phyloP scores from a whole-genome alignment of 2,329 filamentous ascomycete genomes.

The Fusarium lateritium region DNA sequence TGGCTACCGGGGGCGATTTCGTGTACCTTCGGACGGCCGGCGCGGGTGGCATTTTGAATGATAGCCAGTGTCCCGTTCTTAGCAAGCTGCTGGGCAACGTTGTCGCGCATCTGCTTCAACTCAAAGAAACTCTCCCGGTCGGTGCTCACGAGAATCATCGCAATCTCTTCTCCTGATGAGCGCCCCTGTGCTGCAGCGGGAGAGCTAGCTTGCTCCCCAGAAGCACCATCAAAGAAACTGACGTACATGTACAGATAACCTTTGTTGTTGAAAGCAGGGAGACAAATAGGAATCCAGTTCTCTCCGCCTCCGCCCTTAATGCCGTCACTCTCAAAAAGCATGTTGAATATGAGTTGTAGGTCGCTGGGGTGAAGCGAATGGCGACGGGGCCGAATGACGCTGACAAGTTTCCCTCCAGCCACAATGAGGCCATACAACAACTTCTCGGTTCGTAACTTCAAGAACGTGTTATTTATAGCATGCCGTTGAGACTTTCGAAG shows the following conservation, averaged over 20 bases:
- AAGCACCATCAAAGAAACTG: slow-evolving; percentile 82
- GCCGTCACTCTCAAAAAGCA: slow-evolving; percentile 96
- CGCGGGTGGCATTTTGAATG: slow-evolving; percentile 79
- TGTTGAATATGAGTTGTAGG: slow-evolving; percentile 97
- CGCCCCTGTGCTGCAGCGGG: slow-evolving; percentile 73
- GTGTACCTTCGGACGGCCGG: slow-evolving; percentile 78
- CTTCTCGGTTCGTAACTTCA: slow-evolving; percentile 82
- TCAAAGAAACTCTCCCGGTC: slow-evolving; percentile 96
- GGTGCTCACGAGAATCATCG: slow-evolving; percentile 91
- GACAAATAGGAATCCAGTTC: slow-evolving; percentile 96
- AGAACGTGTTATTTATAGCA: slow-evolving; percentile 87
- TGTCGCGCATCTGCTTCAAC: slow-evolving; percentile 80
- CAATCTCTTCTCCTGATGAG: slow-evolving; percentile 83
- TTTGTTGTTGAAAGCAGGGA: slow-evolving; percentile 96
- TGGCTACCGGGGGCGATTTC: slow-evolving; percentile 86
- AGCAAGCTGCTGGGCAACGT: slow-evolving; percentile 77
- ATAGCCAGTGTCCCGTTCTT: slow-evolving; percentile 81
- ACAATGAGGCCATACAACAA: slow-evolving; percentile 95
- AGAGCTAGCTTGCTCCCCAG: slow-evolving; percentile 59
- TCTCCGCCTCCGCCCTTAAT: slow-evolving; percentile 93
- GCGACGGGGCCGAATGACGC: slow-evolving; percentile 92
- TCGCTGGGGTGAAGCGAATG: slow-evolving; percentile 97
- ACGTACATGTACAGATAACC: slow-evolving; percentile 99
- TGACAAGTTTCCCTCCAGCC: slow-evolving; percentile 92
- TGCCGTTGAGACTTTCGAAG: slow-evolving; percentile 89